phyloP scores from a whole-genome alignment of 2,329 filamentous ascomycete genomes.

The Aspergillus arachidicola region DNA sequence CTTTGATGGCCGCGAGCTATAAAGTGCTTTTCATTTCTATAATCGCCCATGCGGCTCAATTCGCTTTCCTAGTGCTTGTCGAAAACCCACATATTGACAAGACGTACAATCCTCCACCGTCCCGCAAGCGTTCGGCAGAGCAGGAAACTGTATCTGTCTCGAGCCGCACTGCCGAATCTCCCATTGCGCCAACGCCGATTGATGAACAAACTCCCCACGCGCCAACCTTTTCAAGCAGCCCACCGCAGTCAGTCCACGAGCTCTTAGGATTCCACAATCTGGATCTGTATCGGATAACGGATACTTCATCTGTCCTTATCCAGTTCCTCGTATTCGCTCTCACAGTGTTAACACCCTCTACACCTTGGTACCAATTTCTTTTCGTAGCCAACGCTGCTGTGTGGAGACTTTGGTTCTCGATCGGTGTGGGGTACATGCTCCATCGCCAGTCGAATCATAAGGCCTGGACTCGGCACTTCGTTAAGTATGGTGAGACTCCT shows the following conservation, averaged over 20 bases:
- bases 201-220: slow-evolving; percentile 42
- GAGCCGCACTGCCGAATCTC: slow-evolving; percentile 33
- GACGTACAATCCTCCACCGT: slow-evolving; percentile 88
- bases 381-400: slow-evolving; percentile 79
- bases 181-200: slow-evolving; percentile 35
- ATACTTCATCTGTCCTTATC: slow-evolving; percentile 77
- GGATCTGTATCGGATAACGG: slow-evolving; percentile 84
- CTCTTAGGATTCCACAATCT: slow-evolving; percentile 81
- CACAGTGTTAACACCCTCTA: slow-evolving; percentile 75
- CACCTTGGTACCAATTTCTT: slow-evolving; percentile 70
- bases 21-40: slow-evolving; percentile 97
- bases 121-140: slow-evolving; percentile 55
- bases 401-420: slow-evolving; percentile 90
- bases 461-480: slow-evolving; percentile 94
- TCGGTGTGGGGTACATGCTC: slow-evolving; percentile 84
- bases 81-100: slow-evolving; percentile 98
- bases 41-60: slow-evolving; percentile 88
- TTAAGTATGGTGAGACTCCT: slow-evolving; percentile 90
- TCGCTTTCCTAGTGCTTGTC: slow-evolving; percentile 86
- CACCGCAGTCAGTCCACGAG: slow-evolving; percentile 75
- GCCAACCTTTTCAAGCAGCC: slow-evolving; percentile 47
- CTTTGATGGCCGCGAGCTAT: slow-evolving; percentile 97
- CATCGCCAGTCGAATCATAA: slow-evolving; percentile 86
- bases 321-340: slow-evolving; percentile 74
- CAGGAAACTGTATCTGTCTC: slow-evolving; percentile 32